These are phyloP conservation scores for Hysterium pulicare DNA, from an alignment of 2,329 filamentous ascomycete species.

Conservation along the genomic window DNA sequence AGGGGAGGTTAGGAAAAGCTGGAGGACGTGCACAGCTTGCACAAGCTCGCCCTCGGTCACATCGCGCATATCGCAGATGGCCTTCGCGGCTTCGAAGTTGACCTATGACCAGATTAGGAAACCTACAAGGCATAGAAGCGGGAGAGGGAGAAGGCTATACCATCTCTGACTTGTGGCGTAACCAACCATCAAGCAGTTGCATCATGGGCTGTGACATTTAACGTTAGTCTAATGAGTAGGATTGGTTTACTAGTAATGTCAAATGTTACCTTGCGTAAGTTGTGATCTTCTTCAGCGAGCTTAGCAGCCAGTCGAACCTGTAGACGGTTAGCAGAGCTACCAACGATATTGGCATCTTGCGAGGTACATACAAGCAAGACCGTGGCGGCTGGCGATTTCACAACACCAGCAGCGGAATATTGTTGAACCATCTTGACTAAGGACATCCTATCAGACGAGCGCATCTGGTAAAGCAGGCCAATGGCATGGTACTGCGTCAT, in stretches of 20 bases:
- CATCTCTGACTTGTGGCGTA: constrained; percentile 91
- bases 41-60: constrained; percentile 87
- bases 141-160: constrained; percentile 4
- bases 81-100: constrained; percentile 98
- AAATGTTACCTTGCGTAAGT: constrained; percentile 62
- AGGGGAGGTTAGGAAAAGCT: constrained; percentile 94
- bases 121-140: not conserved
- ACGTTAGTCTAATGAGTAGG: constrained; percentile 11
- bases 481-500: constrained; percentile 99
- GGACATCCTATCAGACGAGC: constrained; percentile 95
- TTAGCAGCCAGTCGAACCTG: constrained; percentile 78
- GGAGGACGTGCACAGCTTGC: constrained; percentile 90
- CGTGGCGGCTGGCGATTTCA: constrained; percentile 91
- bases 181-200: constrained; percentile 90
- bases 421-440: constrained; percentile 99
- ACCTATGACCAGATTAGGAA: constrained; percentile 74
- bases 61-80: constrained; percentile 91
- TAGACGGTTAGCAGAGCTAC: not conserved
- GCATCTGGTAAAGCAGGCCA: constrained; percentile 95
- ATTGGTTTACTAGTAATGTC: no score
- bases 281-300: constrained; percentile 86
- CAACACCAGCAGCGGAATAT: constrained; percentile 83
- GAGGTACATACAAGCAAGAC: constrained; percentile 66
- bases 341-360: not conserved
- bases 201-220: constrained; percentile 69